Base-by-base conservation (phyloP, 1,139 yeast genomes). In the Hyphopichia khmerensis region DNA sequence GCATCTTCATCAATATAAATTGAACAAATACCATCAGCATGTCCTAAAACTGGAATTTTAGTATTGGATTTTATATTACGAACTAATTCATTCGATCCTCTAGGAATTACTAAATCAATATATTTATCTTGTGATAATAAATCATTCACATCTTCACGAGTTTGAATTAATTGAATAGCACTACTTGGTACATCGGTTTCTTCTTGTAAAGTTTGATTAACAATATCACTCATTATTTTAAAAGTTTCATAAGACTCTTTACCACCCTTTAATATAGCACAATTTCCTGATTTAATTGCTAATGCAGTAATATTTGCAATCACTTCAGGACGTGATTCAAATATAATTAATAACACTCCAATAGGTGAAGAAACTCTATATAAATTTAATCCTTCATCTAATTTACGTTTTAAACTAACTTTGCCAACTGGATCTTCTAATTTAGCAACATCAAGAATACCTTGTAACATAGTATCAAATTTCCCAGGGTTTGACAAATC, bases 291-390 rank as follows among this genome's bases (percentile, higher is more conserved):
- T 63, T 95, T 95, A 59, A 95, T 84, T 18, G 98, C 96, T 58
- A 95, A 74, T 0, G 99, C 95, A 11, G 97, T 85, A 57, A 95
- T 93, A 62, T 95, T 95, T 42, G 99, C 99, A 69, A 95, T 93
- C 14, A 95, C 99, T 61, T 95, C 99, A 26, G 99, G 99, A 56
- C 99, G 80, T 33, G 96, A 84, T 66, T 95, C 99, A 60, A 95
- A 95, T 46, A 95, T 95, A 40, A 95, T 91, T 48, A 95, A 73
- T 40, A 95, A 65, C 0, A 90, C 98, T 13, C 99, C 99, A 8
- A 95, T 90, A 14, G 99, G 99, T 26, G 96, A 86, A 4, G 96
- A 85, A 13, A 93, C 77, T 55, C 96, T 72, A 62, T 82, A 86
- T 48, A 95, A 71, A 42, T 83, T 85, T 51, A 95, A 77, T 6